These are phyloP conservation scores for Rhinocladiella mackenziei DNA, from an alignment of 2,329 filamentous ascomycete genomes.

Conservation along the genomic window DNA sequence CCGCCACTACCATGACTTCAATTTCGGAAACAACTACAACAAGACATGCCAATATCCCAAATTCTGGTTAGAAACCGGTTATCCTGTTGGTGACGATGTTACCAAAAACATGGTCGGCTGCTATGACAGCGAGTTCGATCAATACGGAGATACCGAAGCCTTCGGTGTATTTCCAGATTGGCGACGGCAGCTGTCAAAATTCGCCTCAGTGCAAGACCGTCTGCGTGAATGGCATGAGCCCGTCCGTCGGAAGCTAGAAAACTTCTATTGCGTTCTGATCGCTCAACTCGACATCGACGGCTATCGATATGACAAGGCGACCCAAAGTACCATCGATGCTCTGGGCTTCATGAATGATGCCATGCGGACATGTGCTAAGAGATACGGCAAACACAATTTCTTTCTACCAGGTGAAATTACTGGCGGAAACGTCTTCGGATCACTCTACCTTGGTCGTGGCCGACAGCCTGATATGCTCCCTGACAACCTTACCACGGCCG, in stretches of 20 bases:
- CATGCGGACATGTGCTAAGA: slow-evolving; percentile 55
- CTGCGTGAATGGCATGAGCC: slow-evolving; percentile 60
- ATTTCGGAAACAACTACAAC: slow-evolving; percentile 52
- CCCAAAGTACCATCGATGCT: slow-evolving; percentile 60
- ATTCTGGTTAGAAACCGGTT: slow-evolving; percentile 59
- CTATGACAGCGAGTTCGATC: slow-evolving; percentile 61
- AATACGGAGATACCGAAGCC: slow-evolving; percentile 61
- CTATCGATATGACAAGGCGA: slow-evolving; percentile 64
- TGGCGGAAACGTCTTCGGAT: slow-evolving; percentile 57
- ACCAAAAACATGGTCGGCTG: slow-evolving; percentile 51
- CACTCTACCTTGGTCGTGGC: slow-evolving; percentile 60
- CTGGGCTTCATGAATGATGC: slow-evolving; percentile 55
- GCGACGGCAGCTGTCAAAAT: slow-evolving; percentile 62
- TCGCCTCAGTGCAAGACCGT: slow-evolving; percentile 64
- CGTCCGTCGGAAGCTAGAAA: slow-evolving; percentile 55
- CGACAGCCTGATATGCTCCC: slow-evolving; percentile 54
- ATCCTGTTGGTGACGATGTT: slow-evolving; percentile 47
- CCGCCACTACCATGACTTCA: slow-evolving; percentile 57
- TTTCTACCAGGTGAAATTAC: slow-evolving; percentile 63
- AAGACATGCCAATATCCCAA: slow-evolving; percentile 55
- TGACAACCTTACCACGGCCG: slow-evolving; percentile 46
- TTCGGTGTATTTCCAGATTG: slow-evolving; percentile 62
- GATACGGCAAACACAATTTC: slow-evolving; percentile 60
- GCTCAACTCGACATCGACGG: slow-evolving; percentile 62
- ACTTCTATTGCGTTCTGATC: slow-evolving; percentile 62